These are phyloP conservation scores for Linnemannia schmuckeri DNA, from an alignment of 192 early-diverging fungal species.

Conservation along the genomic window DNA sequence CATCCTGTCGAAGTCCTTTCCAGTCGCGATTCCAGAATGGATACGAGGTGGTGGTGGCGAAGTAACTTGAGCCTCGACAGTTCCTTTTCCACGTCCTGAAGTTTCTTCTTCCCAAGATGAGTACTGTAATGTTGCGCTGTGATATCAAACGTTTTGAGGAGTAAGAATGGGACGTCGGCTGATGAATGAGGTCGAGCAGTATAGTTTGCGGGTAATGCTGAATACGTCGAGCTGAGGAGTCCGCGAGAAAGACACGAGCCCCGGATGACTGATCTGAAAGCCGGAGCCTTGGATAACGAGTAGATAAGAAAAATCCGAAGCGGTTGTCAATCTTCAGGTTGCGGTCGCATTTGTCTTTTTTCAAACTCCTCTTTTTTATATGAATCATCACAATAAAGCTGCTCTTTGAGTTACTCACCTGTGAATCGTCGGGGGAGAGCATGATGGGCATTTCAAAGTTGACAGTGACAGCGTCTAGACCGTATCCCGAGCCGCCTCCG, in stretches of 20 bases:
- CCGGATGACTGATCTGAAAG: slow-evolving; percentile 49
- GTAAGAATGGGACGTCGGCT: slow-evolving; percentile 47
- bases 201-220: slow-evolving; percentile 53
- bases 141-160: slow-evolving; percentile 60
- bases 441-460: slow-evolving; percentile 57
- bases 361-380: background rate
- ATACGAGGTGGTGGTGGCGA: slow-evolving; percentile 70
- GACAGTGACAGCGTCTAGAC: slow-evolving; percentile 43
- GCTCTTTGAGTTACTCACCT: slow-evolving; percentile 20
- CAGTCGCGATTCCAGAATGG: slow-evolving; percentile 70
- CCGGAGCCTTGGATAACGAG: slow-evolving; percentile 35
- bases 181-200: slow-evolving; percentile 46
- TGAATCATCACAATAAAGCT: background rate
- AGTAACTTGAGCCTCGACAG: slow-evolving; percentile 69
- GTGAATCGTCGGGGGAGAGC: slow-evolving; percentile 53
- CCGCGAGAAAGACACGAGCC: slow-evolving; percentile 43
- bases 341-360: background rate
- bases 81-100: slow-evolving; percentile 71
- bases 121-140: slow-evolving; percentile 61
- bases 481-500: slow-evolving; percentile 46
- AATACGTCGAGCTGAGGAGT: slow-evolving; percentile 53
- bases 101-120: slow-evolving; percentile 65
- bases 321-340: background rate
- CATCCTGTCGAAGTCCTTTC: slow-evolving; percentile 57
- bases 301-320: background rate